These are phyloP conservation scores for Cadophora luteo-olivacea DNA, from an alignment of 2,329 filamentous ascomycete genomes.

Conservation along the genomic window DNA sequence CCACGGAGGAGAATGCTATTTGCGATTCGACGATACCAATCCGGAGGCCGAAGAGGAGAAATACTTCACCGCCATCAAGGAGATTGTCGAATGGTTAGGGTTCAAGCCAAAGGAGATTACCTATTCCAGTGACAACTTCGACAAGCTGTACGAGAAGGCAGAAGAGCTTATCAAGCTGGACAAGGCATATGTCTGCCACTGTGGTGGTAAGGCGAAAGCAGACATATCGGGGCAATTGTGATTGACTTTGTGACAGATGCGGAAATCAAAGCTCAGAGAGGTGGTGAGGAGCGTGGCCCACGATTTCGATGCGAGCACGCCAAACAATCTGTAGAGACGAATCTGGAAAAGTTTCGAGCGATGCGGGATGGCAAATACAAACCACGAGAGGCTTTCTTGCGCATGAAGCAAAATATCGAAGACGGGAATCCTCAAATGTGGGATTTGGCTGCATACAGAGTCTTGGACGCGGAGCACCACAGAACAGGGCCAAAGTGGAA, in stretches of 20 bases:
- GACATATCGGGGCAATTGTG: not conserved
- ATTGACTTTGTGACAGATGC: constrained; percentile 57
- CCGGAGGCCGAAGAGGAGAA: constrained; percentile 90
- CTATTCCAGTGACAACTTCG: constrained; percentile 88
- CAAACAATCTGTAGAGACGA: constrained; percentile 75
- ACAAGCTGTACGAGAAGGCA: constrained; percentile 83
- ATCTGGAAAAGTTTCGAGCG: constrained; percentile 80
- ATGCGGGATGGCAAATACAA: constrained; percentile 94
- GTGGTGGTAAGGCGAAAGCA: constrained; percentile 56
- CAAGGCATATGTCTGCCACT: constrained; percentile 86
- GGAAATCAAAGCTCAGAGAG: constrained; percentile 86
- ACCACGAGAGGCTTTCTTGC: constrained; percentile 80
- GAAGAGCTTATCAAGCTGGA: constrained; percentile 80
- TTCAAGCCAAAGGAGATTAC: constrained; percentile 83
- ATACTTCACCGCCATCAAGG: constrained; percentile 88
- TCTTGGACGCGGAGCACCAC: constrained; percentile 78
- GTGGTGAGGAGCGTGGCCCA: constrained; percentile 73
- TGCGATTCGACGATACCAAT: constrained; percentile 94
- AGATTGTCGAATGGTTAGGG: constrained; percentile 82
- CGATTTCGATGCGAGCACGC: constrained; percentile 85
- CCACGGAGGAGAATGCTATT: constrained; percentile 75
- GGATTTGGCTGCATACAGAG: constrained; percentile 91
- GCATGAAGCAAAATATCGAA: constrained; percentile 91
- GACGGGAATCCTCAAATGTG: constrained; percentile 94
- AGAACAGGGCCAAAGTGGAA: constrained; percentile 84